These are phyloP conservation scores for Blastobotrys arbuscula DNA, from an alignment of 1,139 yeast species.

Conservation along the genomic window DNA sequence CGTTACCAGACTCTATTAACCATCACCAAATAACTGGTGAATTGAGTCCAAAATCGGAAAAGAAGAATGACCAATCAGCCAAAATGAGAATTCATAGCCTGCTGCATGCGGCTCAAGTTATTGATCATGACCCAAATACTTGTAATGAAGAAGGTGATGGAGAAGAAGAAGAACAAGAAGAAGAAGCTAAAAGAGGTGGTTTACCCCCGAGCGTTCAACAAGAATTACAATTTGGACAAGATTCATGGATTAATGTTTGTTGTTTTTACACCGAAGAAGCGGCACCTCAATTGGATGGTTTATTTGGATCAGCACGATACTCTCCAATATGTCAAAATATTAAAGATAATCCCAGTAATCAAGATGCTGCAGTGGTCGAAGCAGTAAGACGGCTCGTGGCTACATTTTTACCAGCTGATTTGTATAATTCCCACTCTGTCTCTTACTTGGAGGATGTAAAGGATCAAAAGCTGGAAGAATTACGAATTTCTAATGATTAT, in stretches of 20 bases:
- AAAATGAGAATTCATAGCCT: constrained; percentile 28
- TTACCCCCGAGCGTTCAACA: constrained; percentile 2
- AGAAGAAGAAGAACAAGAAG: neutral
- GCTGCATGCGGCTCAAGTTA: constrained; percentile 28
- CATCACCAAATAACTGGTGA: neutral
- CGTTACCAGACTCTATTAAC: neutral
- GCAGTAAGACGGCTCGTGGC: constrained; percentile 31
- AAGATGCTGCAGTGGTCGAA: constrained; percentile 30
- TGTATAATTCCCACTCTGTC: constrained; percentile 21
- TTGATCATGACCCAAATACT: constrained; percentile 16
- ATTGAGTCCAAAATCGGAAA: constrained; percentile 1
- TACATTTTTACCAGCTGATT: neutral
- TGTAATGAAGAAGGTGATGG: neutral
- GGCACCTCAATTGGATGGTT: constrained; percentile 25
- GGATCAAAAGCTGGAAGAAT: constrained; percentile 32
- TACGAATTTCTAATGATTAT: constrained; percentile 33
- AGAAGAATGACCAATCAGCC: constrained; percentile 10
- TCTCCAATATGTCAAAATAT: constrained; percentile 6
- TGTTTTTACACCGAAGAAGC: constrained; percentile 20
- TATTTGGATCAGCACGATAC: constrained; percentile 25
- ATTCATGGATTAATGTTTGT: constrained; percentile 26
- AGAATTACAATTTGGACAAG: constrained; percentile 11
- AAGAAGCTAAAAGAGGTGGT: neutral
- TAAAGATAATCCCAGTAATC: constrained; percentile 16
- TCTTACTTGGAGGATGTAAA: constrained; percentile 28